phyloP scores from a whole-genome alignment of 768 basidiomycete genomes.

The Porpolomopsis calyptriformis region DNA sequence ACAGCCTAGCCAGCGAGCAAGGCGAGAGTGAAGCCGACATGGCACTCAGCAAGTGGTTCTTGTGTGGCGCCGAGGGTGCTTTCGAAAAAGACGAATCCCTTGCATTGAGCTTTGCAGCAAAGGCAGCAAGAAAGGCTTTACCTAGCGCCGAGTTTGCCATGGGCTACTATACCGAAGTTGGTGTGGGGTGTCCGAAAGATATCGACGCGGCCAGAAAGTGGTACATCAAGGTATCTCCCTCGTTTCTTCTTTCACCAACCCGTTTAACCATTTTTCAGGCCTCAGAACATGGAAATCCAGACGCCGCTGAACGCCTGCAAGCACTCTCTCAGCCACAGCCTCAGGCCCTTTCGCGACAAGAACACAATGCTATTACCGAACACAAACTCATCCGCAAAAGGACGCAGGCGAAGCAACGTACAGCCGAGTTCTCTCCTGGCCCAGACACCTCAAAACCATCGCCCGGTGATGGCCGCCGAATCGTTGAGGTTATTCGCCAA shows the following conservation, averaged over 20 bases:
- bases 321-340: conserved; percentile 58
- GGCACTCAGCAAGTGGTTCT: conserved; percentile 95
- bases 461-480: conserved; percentile 15
- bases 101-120: conserved; percentile 84
- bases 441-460: conserved; percentile 24
- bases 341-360: conserved; percentile 57
- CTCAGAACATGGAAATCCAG: conserved; percentile 63
- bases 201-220: conserved; percentile 58
- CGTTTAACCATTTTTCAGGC: conserved; percentile 37
- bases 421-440: neutral
- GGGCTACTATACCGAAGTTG: conserved; percentile 92
- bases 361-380: conserved; percentile 75
- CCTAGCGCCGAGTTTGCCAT: conserved; percentile 87
- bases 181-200: conserved; percentile 65
- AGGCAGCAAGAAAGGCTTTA: conserved; percentile 65
- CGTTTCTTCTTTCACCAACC: neutral
- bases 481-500: conserved; percentile 47
- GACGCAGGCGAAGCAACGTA: conserved; percentile 54
- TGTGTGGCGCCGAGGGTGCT: conserved; percentile 57
- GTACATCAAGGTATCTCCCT: conserved; percentile 45
- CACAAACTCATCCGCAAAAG: conserved; percentile 72
- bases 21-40: conserved; percentile 92
- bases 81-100: conserved; percentile 85
- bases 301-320: conserved; percentile 63
- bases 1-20: conserved; percentile 69